A percentile compares a stretch with the other conserved stretches of the same genome.
These are phyloP conservation scores for Pezicula rhizophila DNA, from an alignment of 2,329 filamentous ascomycete species.

Conservation along the genomic window DNA sequence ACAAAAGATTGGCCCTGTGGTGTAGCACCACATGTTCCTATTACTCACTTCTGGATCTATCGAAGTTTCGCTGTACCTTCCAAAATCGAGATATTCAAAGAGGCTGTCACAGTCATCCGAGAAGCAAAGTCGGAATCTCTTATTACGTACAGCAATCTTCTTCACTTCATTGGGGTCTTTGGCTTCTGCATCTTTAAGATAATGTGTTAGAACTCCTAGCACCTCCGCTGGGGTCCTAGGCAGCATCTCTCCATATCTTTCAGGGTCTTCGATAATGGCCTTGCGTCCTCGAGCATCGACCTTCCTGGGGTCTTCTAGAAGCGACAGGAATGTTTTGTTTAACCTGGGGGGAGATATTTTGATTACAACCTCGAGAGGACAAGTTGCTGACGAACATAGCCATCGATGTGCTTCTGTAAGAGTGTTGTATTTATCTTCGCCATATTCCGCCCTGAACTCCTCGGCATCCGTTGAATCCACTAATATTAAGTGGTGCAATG, in stretches of 20 bases:
- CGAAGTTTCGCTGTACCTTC: constrained; percentile 26
- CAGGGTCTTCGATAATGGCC: constrained; percentile 43
- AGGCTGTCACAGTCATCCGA: constrained; percentile 54
- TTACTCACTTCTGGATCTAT: constrained; percentile 31
- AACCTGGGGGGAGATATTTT: constrained; percentile 48
- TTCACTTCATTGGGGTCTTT: constrained; percentile 42
- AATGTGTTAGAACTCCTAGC: constrained; percentile 49
- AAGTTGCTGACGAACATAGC: constrained; percentile 52
- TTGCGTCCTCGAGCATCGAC: constrained; percentile 47
- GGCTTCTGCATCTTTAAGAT: constrained; percentile 50
- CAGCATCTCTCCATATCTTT: constrained; percentile 42
- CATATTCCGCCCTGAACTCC: constrained; percentile 23
- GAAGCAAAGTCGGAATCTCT: constrained; percentile 58
- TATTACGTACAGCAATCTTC: constrained; percentile 53
- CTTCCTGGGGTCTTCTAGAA: constrained; percentile 46
- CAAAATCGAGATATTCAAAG: constrained; percentile 53
- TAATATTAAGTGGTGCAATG: constrained; percentile 55
- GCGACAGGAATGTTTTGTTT: constrained; percentile 36
- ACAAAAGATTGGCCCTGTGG: background rate
- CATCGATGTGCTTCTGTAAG: constrained; percentile 42
- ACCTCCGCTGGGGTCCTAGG: constrained; percentile 47
- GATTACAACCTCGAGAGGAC: constrained; percentile 46
- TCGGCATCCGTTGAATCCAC: constrained; percentile 32
- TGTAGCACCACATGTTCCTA: constrained; percentile 1
- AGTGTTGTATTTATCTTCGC: constrained; percentile 18